Base-by-base conservation (phyloP, 2,329 filamentous ascomycete genomes). In the Metarhizium album region DNA sequence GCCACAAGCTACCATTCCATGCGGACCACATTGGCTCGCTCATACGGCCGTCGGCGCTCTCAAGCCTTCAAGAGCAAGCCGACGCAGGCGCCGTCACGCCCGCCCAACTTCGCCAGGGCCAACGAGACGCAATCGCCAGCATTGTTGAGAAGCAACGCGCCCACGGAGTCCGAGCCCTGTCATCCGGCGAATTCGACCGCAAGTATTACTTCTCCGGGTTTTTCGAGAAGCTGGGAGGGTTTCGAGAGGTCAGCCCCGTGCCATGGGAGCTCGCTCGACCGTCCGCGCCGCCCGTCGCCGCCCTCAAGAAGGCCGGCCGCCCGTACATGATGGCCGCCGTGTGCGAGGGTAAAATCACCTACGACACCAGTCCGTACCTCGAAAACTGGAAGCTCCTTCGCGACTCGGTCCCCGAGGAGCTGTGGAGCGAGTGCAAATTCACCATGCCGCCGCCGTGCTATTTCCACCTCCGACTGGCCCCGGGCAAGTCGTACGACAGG, bases 11-110 rank as follows among this genome's bases (percentile, higher is more conserved):
- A 11, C 83, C 81, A 47, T 87, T 86, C 67, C 77, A 85, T 62
- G 83, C 83, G 53, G 84, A 88, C 67, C 84, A 88, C 57, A 75
- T 86, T 54, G 84, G 84, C 47, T 87, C 83, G 14, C 72, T 88
- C 31, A 76, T 87, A 52, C 81, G 84, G 31, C 83, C 84, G 1
- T 66, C 79, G 48, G 68, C 75, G 48, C 75, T 88, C 24, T 72
- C 85, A 14, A 71, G 79, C 45, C 77, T 78, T 46, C 64, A 68
- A 52, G 55, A 59, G 9, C 55, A 63, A n/a, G 64, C 65, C 74
- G 84, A 65, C 70, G 74, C 56, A 64, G 76, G 62, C 66, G 74
- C 53, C 73, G 57, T 61, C 52, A 60, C 62, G 1, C 31, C 55
- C 5, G 60, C 61, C 16, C 71, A 78, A 60, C 74, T 86, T 38